Evolutionary conservation across 2,329 filamentous ascomycete species (phyloP).

Genomic region (Alternaria sp.): DNA sequence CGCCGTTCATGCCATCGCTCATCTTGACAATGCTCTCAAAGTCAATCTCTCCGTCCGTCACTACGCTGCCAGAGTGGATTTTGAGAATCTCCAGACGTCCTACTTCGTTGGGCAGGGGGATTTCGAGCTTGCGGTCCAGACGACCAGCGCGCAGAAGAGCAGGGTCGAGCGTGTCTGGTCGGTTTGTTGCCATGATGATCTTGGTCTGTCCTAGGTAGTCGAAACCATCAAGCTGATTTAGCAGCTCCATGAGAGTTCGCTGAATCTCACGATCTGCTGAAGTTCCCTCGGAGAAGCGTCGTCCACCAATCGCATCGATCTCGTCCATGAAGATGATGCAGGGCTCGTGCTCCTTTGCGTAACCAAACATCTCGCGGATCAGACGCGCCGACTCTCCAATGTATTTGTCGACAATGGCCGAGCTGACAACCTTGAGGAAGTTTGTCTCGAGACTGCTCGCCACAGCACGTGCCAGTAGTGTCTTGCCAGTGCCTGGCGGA

Average conservation of each 20-base stretch:
- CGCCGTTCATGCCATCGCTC: conserved; percentile 97
- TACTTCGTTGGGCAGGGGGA: conserved; percentile 95
- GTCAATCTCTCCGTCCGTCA: conserved; percentile 93
- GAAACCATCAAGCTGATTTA: conserved; percentile 98
- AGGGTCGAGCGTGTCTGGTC: conserved; percentile 94
- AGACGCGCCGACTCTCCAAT: conserved; percentile 97
- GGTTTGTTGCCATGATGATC: conserved; percentile 99
- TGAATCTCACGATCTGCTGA: conserved; percentile 98
- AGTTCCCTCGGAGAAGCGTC: conserved; percentile 95
- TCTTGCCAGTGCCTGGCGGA: conserved; percentile 96
- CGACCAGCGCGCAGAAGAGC: conserved; percentile 90
- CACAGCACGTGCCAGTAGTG: conserved; percentile 89
- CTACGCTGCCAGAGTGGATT: conserved; percentile 88
- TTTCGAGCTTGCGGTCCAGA: conserved; percentile 97
- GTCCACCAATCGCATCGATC: conserved; percentile 97
- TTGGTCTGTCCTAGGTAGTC: conserved; percentile 99
- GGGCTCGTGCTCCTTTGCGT: conserved; percentile 98
- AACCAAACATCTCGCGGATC: conserved; percentile 99
- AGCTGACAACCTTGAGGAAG: conserved; percentile 98
- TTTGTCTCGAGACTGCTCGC: conserved; percentile 97
- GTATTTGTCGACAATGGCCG: conserved; percentile 99
- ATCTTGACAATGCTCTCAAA: conserved; percentile 99
- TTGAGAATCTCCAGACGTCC: conserved; percentile 96
- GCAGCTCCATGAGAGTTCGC: conserved; percentile 95
- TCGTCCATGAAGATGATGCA: conserved; percentile 99